phyloP scores from a whole-genome alignment of 2,329 filamentous ascomycete genomes.

The Nemania sp. region DNA sequence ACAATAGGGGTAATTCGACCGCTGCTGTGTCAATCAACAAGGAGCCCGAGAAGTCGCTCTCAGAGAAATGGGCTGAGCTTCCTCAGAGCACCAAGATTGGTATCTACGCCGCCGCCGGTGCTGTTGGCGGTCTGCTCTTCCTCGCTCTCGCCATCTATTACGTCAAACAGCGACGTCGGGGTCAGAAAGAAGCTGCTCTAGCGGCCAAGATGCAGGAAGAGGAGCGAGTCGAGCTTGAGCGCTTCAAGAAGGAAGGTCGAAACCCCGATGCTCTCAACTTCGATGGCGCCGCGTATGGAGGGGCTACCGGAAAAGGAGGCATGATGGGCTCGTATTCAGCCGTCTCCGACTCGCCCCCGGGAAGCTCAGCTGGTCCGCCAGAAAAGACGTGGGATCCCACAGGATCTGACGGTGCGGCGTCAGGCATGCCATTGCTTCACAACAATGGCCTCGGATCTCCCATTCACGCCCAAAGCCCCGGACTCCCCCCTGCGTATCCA shows the following conservation, averaged over 20 bases:
- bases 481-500: constrained; percentile 41
- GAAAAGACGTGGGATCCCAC: constrained; percentile 42
- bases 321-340: constrained; percentile 36
- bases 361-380: constrained; percentile 37
- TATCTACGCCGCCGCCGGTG: constrained; percentile 64
- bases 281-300: constrained; percentile 34
- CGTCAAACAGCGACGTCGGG: constrained; percentile 65
- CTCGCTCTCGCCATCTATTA: constrained; percentile 63
- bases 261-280: constrained; percentile 57
- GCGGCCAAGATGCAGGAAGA: constrained; percentile 59
- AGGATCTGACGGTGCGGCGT: constrained; percentile 23
- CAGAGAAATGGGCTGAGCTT: constrained; percentile 67
- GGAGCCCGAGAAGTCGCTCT: constrained; percentile 55
- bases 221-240: constrained; percentile 65
- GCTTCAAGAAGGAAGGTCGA: constrained; percentile 61
- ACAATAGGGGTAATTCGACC: constrained; percentile 67
- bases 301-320: constrained; percentile 34
- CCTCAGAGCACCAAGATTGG: constrained; percentile 63
- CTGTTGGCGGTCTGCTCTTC: constrained; percentile 53
- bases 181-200: constrained; percentile 62
- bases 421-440: constrained; percentile 34
- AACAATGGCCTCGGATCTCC: constrained; percentile 42
- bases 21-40: constrained; percentile 59
- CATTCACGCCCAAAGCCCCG: constrained; percentile 41
- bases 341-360: constrained; percentile 39